Base-by-base conservation (phyloP, 495 filamentous ascomycete species). In the Apiosordaria backusii region DNA sequence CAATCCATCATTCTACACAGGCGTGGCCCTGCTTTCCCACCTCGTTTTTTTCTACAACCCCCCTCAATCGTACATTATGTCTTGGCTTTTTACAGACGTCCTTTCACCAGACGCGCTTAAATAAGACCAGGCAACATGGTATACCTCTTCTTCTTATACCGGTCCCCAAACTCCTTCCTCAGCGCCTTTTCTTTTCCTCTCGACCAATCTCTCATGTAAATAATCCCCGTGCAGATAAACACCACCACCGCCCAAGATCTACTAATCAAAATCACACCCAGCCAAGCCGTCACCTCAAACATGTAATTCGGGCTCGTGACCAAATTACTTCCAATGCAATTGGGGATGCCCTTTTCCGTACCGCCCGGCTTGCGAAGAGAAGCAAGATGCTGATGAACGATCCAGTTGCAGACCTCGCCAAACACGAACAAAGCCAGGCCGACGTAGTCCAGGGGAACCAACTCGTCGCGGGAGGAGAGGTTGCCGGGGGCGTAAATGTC, bases 231-330 rank as follows among this genome's bases (percentile, higher is more conserved):
- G 26, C 79, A 72, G 57, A 88, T 82, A 74, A 97, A 98, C 22
- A 96, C 57, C 9, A 87, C 76, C 0, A 91, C 88, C 63, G 87
- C 87, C 81, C 85, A 89, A 78, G 88, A 96, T 77, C 91, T 84
- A 61, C 84, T 86, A 67, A 89, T 90, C 23, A 96, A 74, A 57
- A 93, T 78, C 18, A 98, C 81, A 54, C 91, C 92, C 19, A 89
- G 61, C 95, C 95, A 99, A 1, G 92, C 85, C 50, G 95, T 69
- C 15, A 89, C 83, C 83, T 99, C 95, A 72, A 97, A 99, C 79
- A 93, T 85, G 79, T 99, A 99, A 82, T 99, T 99, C 23, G 95
- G 95, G 83, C 92, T 96, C 15, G 95, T 99, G 52, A 98, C 95
- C 50, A 86, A 71, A 72, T 79, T 81, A 79, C 97, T 97, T n/a